Evolutionary conservation across 108 stramenopile genomes (phyloP), one percentile per base, ranked within the genome.

Genomic region (Halocafeteria seosinensis): DNA sequence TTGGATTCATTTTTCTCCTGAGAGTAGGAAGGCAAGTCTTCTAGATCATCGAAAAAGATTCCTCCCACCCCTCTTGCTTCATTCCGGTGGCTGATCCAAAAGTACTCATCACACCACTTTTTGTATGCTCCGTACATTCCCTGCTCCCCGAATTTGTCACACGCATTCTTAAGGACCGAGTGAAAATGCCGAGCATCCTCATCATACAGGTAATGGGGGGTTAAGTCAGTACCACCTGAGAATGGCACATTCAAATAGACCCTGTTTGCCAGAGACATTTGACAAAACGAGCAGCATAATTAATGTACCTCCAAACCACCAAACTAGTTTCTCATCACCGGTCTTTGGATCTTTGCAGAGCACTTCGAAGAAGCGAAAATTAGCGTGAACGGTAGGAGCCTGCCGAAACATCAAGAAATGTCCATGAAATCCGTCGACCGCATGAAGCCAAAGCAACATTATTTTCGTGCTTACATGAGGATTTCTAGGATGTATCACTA

Each of bases 291-390:
- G n/a, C n/a, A n/a, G n/a, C n/a, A n/a, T n/a, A n/a, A n/a, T n/a
- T n/a, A n/a, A n/a, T n/a, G n/a, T n/a, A n/a, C n/a, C 96, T 23
- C 96, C 96, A 67, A 94, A 98, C 96, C 96, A 98, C 96, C 96
- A 98, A 3, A 17, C 2, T 6, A n/a, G 2, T 38, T 13, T 17
- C 59, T 61, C 32, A 31, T 38, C 33, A 25, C 52, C 37, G 6
- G 29, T 63, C 37, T n/a, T 42, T 23, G 55, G 59, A 50, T 67
- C 59, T 24, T 9, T 28, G 27, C 6, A 6, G 13, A 2, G 6
- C 4, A 67, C 66, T 77, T 98, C 91, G 74, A 98, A 98, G 77
- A 92, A 93, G 3, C 96, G 85, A 80, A 94, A 98, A 81, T 98
- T 98, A 84, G 95, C 93, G 76, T 98, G 96, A 91, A 94, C 95